A percentile compares a stretch with the other conserved stretches of the same genome.
phyloP scores from a whole-genome alignment of 1,284 basidiomycete species.

The Apiotrichum siamense region DNA sequence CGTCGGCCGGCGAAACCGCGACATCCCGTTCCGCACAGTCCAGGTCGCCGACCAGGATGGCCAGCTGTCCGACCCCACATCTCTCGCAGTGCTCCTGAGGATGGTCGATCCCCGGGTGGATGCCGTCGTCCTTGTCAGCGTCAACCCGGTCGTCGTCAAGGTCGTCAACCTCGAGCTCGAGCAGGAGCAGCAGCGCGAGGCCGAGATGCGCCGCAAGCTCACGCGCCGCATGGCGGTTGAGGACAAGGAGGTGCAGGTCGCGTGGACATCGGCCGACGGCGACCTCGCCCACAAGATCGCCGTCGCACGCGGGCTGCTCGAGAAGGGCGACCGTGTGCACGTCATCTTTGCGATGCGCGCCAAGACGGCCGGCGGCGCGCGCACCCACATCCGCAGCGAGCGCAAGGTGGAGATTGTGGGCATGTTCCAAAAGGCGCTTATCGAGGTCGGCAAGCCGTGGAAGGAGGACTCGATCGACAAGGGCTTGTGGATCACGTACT shows the following conservation, averaged over 20 bases:
- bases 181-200: slow-evolving; percentile 19
- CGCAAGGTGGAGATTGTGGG: slow-evolving; percentile 51
- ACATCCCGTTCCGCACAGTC: slow-evolving; percentile 36
- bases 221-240: slow-evolving; percentile 29
- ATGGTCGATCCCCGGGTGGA: slow-evolving; percentile 18
- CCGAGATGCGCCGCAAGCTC: slow-evolving; percentile 22
- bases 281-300: slow-evolving; percentile 40
- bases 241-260: slow-evolving; percentile 42
- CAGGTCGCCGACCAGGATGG: slow-evolving; percentile 29
- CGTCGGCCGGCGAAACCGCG: slow-evolving; percentile 1
- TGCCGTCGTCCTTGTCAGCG: slow-evolving; percentile 24
- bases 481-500: slow-evolving; percentile 64
- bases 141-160: slow-evolving; percentile 34
- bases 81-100: slow-evolving; percentile 18
- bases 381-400: slow-evolving; percentile 8
- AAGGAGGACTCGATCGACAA: slow-evolving; percentile 71
- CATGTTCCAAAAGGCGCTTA: slow-evolving; percentile 62
- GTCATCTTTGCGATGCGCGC: slow-evolving; percentile 37
- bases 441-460: slow-evolving; percentile 72
- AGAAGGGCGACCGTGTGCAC: slow-evolving; percentile 40
- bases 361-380: slow-evolving; percentile 7
- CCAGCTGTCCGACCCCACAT: slow-evolving; percentile 20
- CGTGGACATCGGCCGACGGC: slow-evolving; percentile 35
- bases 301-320: slow-evolving; percentile 25
- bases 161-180: slow-evolving; percentile 28